Conservation (phyloP, 2,329 filamentous ascomycete species). For the Xylariaceae sp. region DNA sequence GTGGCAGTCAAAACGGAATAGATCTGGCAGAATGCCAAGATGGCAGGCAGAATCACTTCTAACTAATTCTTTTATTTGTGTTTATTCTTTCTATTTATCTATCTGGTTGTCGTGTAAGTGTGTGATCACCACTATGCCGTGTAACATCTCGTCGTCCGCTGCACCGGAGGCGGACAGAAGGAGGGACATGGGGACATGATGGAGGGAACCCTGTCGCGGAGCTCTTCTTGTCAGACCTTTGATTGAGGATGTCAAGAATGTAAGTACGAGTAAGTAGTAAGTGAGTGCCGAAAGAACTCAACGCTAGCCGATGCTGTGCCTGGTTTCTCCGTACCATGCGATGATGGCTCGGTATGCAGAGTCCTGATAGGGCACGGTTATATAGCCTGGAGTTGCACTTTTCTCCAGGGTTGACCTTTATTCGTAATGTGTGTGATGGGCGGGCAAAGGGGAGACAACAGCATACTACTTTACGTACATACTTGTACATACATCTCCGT, state of each 20-base stretch:
- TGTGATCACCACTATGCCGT: constrained; percentile 22
- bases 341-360: not conserved
- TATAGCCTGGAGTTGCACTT: not conserved
- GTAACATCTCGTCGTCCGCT: constrained; percentile 24
- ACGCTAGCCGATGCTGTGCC: not conserved
- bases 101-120: not conserved
- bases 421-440: not conserved
- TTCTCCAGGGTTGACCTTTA: not conserved
- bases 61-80: not conserved
- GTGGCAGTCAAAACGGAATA: constrained; percentile 26
- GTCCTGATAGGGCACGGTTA: not conserved
- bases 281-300: not conserved
- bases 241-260: no score
- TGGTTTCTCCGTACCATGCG: not conserved
- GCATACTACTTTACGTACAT: not conserved
- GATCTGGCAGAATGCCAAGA: constrained; percentile 17
- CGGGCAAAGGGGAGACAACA: no score
- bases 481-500: not conserved
- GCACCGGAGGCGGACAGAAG: constrained; percentile 6
- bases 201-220: constrained; percentile 6
- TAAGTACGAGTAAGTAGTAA: no score
- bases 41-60: constrained; percentile 15
- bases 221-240: not conserved
- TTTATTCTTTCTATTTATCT: not conserved
- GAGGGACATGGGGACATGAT: not conserved